These are phyloP conservation scores for Penicillium sp. DNA, from an alignment of 2,329 filamentous ascomycete species.

Conservation along the genomic window DNA sequence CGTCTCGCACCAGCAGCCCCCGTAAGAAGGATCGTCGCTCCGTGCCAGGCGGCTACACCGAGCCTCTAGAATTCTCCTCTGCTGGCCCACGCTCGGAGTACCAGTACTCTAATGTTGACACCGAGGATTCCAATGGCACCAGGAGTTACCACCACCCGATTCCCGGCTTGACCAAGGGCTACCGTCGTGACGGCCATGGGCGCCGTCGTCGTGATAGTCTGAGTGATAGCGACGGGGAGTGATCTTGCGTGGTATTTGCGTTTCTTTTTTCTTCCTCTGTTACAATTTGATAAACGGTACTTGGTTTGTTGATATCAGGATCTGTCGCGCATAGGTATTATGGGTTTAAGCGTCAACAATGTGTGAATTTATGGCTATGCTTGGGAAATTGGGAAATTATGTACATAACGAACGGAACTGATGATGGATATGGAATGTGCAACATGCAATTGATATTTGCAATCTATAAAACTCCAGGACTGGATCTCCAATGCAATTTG, in stretches of 20 bases:
- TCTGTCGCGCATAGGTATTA: neutral
- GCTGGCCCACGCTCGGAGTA: conserved; percentile 47
- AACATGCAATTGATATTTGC: neutral
- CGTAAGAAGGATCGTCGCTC: conserved; percentile 45
- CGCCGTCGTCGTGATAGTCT: conserved; percentile 58
- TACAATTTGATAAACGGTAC: neutral
- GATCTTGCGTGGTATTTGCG: conserved; percentile 4
- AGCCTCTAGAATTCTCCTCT: conserved; percentile 53
- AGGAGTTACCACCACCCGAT: conserved; percentile 65
- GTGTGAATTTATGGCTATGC: neutral
- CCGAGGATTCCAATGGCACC: conserved; percentile 53
- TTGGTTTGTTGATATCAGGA: neutral
- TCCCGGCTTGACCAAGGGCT: conserved; percentile 58
- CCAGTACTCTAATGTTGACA: conserved; percentile 49
- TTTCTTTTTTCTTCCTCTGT: neutral
- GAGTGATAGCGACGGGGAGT: conserved; percentile 59
- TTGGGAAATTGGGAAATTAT: conserved; percentile 8
- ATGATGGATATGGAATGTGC: neutral
- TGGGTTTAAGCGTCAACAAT: conserved; percentile 8
- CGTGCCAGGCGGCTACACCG: conserved; percentile 49
- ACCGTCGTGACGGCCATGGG: conserved; percentile 38
- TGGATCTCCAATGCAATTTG: neutral
- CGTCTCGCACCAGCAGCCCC: conserved; percentile 45
- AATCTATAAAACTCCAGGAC: neutral
- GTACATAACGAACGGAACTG: conserved; percentile 13